Base-by-base conservation (phyloP, 164 flowering plant species). In the Vitis rotundifolia region DNA sequence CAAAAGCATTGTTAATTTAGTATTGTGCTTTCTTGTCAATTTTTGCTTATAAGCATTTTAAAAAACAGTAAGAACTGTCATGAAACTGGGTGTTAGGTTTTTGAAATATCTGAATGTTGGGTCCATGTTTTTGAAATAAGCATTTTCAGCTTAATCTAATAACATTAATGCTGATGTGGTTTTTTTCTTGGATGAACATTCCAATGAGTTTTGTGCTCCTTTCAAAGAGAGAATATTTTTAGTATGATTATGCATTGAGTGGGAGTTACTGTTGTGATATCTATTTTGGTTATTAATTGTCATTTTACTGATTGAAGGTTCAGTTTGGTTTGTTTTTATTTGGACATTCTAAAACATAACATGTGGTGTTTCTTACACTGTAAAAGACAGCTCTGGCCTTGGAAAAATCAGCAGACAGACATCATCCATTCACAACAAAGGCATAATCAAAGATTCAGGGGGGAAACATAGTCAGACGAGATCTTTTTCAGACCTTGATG, bases 341-440 rank as follows among this genome's bases (percentile, higher is more conserved):
- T 49, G 16, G 54, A 10, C 28, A 61, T 55, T 66, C 76, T 71
- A 67, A 73, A 77, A 59, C 63, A 54, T 61, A 28, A 68, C 44
- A 1, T 77, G 31, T 64, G 31, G 15, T 75, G n/a, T 70, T 44
- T 71, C 11, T 78, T 83, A 59, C 63, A 62, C 63, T 85, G 83
- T 74, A 70, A 85, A 87, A 88, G 88, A 77, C 84, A 89, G 91
- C 72, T 75, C 75, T 74, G 79, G 72, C 60, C 69, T 62, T 62
- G 73, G 68, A 65, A 75, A 76, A 72, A 78, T 80, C 66, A 68
- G 62, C 18, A 64, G 68, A 52, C 26, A 63, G 11, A 49, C 55
- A 5, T 74, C 84, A 66, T 58, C 49, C 44, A 68, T 29, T 64
- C 65, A 71, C 54, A 59, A 48, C 5, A 68, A 68, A 31, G 73